Evolutionary conservation across 2,329 filamentous ascomycete species (phyloP).

Genomic region (Calonectria fujianensis): DNA sequence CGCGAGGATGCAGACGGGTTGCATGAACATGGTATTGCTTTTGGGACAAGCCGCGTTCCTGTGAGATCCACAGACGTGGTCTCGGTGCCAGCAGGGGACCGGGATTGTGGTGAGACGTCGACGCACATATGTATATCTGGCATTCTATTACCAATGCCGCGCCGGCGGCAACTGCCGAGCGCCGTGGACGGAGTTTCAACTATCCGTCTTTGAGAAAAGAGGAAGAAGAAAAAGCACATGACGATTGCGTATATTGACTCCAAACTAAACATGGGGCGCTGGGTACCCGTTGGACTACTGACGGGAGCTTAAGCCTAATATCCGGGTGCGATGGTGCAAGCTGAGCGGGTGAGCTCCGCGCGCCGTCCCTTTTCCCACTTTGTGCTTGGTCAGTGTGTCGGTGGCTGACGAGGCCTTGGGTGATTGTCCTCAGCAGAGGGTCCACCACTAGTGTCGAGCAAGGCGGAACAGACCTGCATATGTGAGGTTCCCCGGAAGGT

Average conservation of each 20-base stretch:
- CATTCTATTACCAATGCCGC: not conserved
- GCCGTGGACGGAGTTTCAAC: too few relatives aligned
- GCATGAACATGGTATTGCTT: conserved; percentile 24
- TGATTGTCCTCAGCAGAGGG: not conserved
- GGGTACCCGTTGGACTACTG: not conserved
- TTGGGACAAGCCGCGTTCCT: conserved; percentile 7
- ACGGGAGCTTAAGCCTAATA: not conserved
- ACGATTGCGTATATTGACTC: not conserved
- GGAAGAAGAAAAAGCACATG: not conserved
- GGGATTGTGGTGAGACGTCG: not conserved
- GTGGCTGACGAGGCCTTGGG: conserved; percentile 13
- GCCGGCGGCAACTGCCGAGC: not conserved
- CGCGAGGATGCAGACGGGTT: conserved; percentile 13
- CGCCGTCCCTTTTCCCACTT: not conserved
- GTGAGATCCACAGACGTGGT: conserved; percentile 19
- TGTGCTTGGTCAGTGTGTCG: not conserved
- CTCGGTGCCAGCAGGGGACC: conserved; percentile 13
- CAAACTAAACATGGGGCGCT: not conserved
- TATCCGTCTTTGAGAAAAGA: not conserved
- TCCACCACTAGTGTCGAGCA: not conserved
- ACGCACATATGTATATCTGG: not conserved
- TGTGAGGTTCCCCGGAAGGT: not conserved
- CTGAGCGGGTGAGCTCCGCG: not conserved
- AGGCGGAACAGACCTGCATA: not conserved
- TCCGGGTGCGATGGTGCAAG: not conserved